Evolutionary conservation across 345 rosid genomes (phyloP).

Genomic region (Salix koriyanagi): DNA sequence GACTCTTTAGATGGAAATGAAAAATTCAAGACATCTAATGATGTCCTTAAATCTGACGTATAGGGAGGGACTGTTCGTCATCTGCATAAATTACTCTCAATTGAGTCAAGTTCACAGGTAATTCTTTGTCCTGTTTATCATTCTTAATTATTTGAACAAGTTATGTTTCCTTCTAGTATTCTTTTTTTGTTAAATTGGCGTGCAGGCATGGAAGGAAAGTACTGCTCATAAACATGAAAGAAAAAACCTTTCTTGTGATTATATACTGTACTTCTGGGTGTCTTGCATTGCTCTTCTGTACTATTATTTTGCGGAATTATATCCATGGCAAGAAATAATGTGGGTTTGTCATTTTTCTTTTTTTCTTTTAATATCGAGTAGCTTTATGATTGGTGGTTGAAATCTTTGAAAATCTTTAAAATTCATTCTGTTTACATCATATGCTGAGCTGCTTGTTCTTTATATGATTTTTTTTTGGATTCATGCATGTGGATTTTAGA

Average conservation of each 20-base stretch:
- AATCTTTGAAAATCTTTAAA: background rate
- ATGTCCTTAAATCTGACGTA: slow-evolving; percentile 17
- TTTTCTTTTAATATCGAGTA: background rate
- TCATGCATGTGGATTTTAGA: background rate
- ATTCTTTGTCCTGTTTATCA: background rate
- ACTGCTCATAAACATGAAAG: too few species aligned
- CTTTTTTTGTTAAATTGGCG: background rate
- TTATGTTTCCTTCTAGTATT: too few species aligned
- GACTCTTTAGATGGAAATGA: background rate
- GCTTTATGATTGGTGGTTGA: background rate
- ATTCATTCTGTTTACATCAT: background rate
- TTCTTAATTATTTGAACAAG: slow-evolving; percentile 11
- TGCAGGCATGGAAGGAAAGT: background rate
- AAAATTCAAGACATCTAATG: background rate
- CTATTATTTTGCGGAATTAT: background rate
- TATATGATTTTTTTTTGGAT: background rate
- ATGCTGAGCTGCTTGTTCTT: background rate
- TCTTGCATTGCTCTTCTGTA: too few species aligned
- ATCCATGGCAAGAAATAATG: background rate
- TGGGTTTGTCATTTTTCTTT: background rate
- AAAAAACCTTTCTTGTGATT: too few species aligned
- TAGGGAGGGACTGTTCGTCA: slow-evolving; percentile 94
- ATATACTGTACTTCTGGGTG: too few species aligned
- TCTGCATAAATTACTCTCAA: slow-evolving; percentile 89
- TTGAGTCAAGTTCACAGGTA: slow-evolving; percentile 95